A percentile compares a stretch with the other conserved stretches of the same genome.
Conservation (phyloP, 164 flowering plant genomes). For the Liriodendron chinense region DNA sequence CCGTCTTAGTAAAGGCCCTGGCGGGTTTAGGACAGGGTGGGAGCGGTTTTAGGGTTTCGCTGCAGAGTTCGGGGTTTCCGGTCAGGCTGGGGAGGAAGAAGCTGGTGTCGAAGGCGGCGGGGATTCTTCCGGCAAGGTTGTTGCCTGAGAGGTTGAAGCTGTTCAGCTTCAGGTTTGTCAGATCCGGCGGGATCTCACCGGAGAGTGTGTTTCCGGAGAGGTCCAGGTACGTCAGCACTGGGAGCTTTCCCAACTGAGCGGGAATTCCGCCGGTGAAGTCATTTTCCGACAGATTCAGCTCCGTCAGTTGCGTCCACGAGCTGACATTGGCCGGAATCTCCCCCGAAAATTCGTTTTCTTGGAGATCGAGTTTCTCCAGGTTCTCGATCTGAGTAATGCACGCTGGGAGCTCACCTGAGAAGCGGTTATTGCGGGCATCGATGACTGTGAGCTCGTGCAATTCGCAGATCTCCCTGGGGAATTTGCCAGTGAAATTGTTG, state of each 20-base stretch:
- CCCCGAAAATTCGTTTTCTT: slow-evolving; percentile 52
- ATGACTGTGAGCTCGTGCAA: slow-evolving; percentile 22
- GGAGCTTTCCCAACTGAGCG: slow-evolving; percentile 29
- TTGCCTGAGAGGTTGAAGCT: slow-evolving; percentile 52
- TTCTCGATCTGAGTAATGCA: slow-evolving; percentile 41
- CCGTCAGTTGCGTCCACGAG: slow-evolving; percentile 39
- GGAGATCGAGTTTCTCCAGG: slow-evolving; percentile 42
- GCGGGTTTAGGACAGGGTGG: slow-evolving; percentile 40
- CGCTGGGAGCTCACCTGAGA: slow-evolving; percentile 55
- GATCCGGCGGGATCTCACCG: slow-evolving; percentile 54
- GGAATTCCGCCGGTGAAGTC: slow-evolving; percentile 60
- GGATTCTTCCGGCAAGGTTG: slow-evolving; percentile 47
- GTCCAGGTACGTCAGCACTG: slow-evolving; percentile 51
- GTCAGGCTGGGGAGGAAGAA: slow-evolving; percentile 34
- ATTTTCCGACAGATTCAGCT: slow-evolving; percentile 55
- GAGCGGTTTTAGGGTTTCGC: slow-evolving; percentile 40
- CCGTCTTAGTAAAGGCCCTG: not conserved
- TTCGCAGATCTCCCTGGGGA: slow-evolving; percentile 45
- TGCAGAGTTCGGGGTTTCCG: slow-evolving; percentile 66
- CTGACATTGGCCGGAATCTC: slow-evolving; percentile 39
- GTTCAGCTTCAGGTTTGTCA: slow-evolving; percentile 34
- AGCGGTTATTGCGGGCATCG: slow-evolving; percentile 36
- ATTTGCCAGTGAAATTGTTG: slow-evolving; percentile 50
- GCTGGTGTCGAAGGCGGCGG: slow-evolving; percentile 34
- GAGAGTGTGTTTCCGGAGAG: slow-evolving; percentile 53